phyloP scores from a whole-genome alignment of 2,329 filamentous ascomycete genomes.

The Penicillium sp. region DNA sequence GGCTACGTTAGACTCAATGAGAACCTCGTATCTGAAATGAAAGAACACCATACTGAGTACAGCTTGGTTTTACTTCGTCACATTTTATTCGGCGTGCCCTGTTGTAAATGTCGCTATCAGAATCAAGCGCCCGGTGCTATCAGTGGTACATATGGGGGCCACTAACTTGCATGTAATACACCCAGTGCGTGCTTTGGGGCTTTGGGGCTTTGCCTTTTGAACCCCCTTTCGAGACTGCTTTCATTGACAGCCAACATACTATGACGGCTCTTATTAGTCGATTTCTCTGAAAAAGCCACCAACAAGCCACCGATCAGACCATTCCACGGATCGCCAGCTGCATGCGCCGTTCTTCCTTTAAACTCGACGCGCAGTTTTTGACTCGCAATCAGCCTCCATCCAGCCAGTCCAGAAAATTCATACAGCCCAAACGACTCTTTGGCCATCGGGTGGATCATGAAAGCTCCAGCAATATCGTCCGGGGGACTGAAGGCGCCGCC shows the following conservation, averaged over 20 bases:
- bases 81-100: not conserved
- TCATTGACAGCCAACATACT: not conserved
- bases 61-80: not conserved
- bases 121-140: not conserved
- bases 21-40: not conserved
- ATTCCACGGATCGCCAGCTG: not conserved
- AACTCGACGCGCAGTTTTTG: not conserved
- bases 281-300: too few relatives aligned
- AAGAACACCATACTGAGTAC: not conserved
- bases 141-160: not conserved
- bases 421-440: too few relatives aligned
- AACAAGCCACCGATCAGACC: too few relatives aligned
- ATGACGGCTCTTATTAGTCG: not conserved
- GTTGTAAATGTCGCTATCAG: not conserved
- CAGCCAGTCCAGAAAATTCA: not conserved
- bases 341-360: not conserved
- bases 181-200: not conserved
- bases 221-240: too few relatives aligned
- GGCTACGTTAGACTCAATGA: not conserved
- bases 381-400: not conserved
- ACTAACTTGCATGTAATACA: not conserved
- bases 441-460: too few relatives aligned
- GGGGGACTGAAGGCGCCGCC: not conserved
- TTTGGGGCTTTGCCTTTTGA: not conserved
- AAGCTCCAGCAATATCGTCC: too few relatives aligned